phyloP scores from a whole-genome alignment of 2,329 filamentous ascomycete species.

The Ciborinia camelliae region DNA sequence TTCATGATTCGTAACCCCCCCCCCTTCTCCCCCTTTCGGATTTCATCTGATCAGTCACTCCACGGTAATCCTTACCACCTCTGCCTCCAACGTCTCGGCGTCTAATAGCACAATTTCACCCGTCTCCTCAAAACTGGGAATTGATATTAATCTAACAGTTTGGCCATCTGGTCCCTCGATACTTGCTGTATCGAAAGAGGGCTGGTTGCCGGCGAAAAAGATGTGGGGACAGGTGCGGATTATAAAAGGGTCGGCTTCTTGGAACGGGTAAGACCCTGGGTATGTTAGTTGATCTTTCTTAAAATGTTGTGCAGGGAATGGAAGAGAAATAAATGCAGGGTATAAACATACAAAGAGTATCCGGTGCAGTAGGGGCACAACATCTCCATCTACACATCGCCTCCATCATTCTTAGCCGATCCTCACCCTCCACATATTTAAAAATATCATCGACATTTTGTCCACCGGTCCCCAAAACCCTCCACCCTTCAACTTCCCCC shows the following conservation, averaged over 20 bases:
- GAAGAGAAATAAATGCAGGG: neutral
- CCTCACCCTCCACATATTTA: slow-evolving; percentile 79
- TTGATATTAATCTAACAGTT: slow-evolving; percentile 70
- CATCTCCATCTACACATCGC: slow-evolving; percentile 90
- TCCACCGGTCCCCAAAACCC: slow-evolving; percentile 79
- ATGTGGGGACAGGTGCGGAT: slow-evolving; percentile 82
- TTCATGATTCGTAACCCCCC: neutral
- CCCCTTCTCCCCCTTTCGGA: neutral
- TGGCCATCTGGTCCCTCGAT: slow-evolving; percentile 67
- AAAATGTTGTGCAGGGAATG: neutral
- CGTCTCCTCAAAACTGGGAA: slow-evolving; percentile 77
- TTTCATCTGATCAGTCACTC: neutral
- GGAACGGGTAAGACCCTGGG: slow-evolving; percentile 90
- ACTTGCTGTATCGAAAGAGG: slow-evolving; percentile 67
- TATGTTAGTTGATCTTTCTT: slow-evolving; percentile 6
- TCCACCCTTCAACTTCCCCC: slow-evolving; percentile 85
- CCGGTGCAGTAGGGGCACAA: slow-evolving; percentile 87
- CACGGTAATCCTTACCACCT: slow-evolving; percentile 32
- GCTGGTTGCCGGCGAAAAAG: slow-evolving; percentile 85
- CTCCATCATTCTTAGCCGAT: slow-evolving; percentile 86
- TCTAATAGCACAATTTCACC: slow-evolving; percentile 82
- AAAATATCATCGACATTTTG: slow-evolving; percentile 93
- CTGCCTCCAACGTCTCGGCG: slow-evolving; percentile 69
- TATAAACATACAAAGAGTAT: slow-evolving; percentile 77
- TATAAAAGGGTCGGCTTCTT: slow-evolving; percentile 88